Evolutionary conservation across 1,139 yeast genomes (phyloP).

Genomic region (Meyerozyma guilliermondii): DNA sequence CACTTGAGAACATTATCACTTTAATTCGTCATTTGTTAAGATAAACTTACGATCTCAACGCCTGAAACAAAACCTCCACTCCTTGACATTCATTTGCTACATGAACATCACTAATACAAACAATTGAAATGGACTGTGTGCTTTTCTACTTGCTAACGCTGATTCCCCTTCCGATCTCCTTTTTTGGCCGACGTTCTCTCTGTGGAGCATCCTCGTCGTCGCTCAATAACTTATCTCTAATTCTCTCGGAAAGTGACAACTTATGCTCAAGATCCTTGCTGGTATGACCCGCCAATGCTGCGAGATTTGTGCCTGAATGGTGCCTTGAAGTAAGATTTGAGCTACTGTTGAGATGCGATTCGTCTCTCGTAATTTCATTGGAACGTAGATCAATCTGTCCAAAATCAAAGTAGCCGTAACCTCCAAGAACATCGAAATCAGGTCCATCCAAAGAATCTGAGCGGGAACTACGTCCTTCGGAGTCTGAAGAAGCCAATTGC

Average conservation of each 20-base stretch:
- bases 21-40: too few species aligned
- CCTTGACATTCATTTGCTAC: too few species aligned
- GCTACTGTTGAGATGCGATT: slow-evolving; percentile 26
- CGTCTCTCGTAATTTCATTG: slow-evolving; percentile 25
- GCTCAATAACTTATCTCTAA: slow-evolving; percentile 30
- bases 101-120: too few species aligned
- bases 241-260: slow-evolving; percentile 27
- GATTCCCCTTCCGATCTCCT: background rate
- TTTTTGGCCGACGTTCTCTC: background rate
- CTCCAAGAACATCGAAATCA: slow-evolving; percentile 49
- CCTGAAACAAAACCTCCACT: too few species aligned
- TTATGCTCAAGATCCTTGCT: slow-evolving; percentile 23
- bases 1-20: too few species aligned
- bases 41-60: too few species aligned
- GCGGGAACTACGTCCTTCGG: slow-evolving; percentile 4
- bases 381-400: slow-evolving; percentile 45
- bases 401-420: slow-evolving; percentile 73
- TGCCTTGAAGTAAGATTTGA: slow-evolving; percentile 23
- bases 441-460: slow-evolving; percentile 9
- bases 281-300: slow-evolving; percentile 8
- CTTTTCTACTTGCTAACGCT: background rate
- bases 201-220: slow-evolving; percentile 13
- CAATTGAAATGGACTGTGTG: too few species aligned
- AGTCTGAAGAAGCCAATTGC: background rate
- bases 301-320: slow-evolving; percentile 29